Conservation (phyloP, 2,329 filamentous ascomycete genomes). For the Fonsecaea nubica region DNA sequence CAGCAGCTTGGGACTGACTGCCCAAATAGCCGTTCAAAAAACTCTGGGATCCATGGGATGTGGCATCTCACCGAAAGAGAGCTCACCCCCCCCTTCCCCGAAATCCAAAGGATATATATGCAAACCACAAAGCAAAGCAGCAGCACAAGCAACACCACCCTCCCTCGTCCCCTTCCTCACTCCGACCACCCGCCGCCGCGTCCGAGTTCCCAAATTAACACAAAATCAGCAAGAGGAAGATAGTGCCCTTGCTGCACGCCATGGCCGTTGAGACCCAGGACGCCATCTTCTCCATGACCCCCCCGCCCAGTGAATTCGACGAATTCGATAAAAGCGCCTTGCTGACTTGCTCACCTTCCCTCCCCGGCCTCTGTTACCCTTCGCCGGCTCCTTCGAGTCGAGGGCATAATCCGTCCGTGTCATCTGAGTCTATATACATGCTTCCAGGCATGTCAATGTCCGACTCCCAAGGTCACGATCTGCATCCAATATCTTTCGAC, state of each 20-base stretch:
- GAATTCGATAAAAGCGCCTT: conserved; percentile 38
- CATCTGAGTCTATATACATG: conserved; percentile 35
- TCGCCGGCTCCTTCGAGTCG: conserved; percentile 39
- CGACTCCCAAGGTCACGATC: conserved; percentile 30
- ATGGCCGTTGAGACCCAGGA: conserved; percentile 35
- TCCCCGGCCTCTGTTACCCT: conserved; percentile 37
- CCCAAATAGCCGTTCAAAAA: background rate
- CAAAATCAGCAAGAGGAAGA: conserved; percentile 3
- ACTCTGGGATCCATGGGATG: conserved; percentile 13
- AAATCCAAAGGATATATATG: background rate
- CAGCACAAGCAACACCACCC: conserved; percentile 4
- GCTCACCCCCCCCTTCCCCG: background rate
- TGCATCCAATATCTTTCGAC: conserved; percentile 34
- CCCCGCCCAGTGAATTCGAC: conserved; percentile 39
- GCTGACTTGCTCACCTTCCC: conserved; percentile 36
- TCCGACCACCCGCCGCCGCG: background rate
- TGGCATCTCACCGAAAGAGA: conserved; percentile 4
- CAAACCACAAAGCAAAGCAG: background rate
- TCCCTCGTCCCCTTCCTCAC: background rate
- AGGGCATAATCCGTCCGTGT: conserved; percentile 33
- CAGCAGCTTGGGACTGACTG: background rate
- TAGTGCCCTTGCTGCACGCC: conserved; percentile 18
- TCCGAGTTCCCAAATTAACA: background rate
- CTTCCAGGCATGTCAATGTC: conserved; percentile 29
- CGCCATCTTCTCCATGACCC: conserved; percentile 37